Percentiles rank a stretch among this genome's conserved stretches.
These are phyloP conservation scores for Monascus ruber DNA, from an alignment of 2,329 filamentous ascomycete species.

Conservation along the genomic window DNA sequence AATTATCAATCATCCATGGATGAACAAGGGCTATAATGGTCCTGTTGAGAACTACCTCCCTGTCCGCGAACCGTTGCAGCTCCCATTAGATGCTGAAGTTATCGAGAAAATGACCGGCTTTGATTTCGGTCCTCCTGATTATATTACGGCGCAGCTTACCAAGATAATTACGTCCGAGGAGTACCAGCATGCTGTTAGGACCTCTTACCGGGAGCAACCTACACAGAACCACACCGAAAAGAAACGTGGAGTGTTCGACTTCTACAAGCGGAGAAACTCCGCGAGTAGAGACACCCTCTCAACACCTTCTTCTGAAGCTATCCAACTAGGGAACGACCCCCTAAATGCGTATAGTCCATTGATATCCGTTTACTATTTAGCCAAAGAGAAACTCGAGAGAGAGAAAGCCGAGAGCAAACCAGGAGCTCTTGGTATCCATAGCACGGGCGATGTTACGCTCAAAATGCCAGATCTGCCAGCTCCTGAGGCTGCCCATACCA, in stretches of 20 bases:
- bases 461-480: constrained; percentile 64
- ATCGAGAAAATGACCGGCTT: constrained; percentile 95
- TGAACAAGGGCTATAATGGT: constrained; percentile 77
- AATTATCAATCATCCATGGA: constrained; percentile 93
- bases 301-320: constrained; percentile 72
- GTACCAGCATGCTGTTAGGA: constrained; percentile 73
- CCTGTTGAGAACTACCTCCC: constrained; percentile 86
- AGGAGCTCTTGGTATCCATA: constrained; percentile 47
- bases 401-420: constrained; percentile 53
- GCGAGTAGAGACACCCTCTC: constrained; percentile 77
- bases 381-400: constrained; percentile 84
- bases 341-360: constrained; percentile 88
- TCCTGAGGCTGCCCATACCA: constrained; percentile 82
- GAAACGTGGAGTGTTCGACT: constrained; percentile 84
- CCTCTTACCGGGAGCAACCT: constrained; percentile 56
- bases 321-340: constrained; percentile 73
- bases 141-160: constrained; percentile 69
- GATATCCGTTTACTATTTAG: constrained; percentile 88
- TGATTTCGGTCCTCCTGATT: constrained; percentile 82
- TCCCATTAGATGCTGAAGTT: constrained; percentile 72
- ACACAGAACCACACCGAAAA: constrained; percentile 56
- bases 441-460: constrained; percentile 44
- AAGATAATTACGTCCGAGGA: constrained; percentile 88
- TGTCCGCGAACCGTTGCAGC: constrained; percentile 66
- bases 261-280: constrained; percentile 90